These are phyloP conservation scores for Pulveroboletus ravenelii DNA, from an alignment of 768 basidiomycete genomes.

Conservation along the genomic window DNA sequence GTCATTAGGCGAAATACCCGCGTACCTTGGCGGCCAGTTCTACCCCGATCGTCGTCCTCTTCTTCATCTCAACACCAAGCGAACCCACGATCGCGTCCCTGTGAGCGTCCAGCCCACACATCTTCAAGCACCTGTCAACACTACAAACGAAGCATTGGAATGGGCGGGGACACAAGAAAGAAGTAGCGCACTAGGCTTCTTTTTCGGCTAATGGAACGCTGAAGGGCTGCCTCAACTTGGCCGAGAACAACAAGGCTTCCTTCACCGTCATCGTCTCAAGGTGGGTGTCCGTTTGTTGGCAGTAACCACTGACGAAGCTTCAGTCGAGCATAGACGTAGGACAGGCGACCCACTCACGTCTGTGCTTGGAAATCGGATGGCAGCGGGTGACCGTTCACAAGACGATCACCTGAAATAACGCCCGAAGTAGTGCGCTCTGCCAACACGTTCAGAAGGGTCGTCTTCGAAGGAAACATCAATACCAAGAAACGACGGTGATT, in stretches of 20 bases:
- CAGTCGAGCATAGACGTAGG: not conserved
- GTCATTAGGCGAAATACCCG: not conserved
- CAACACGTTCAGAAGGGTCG: conserved; percentile 47
- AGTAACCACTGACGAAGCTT: conserved; percentile 57
- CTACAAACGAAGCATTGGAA: conserved; percentile 22
- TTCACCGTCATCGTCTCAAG: conserved; percentile 69
- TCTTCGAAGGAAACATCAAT: conserved; percentile 24
- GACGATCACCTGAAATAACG: conserved; percentile 37
- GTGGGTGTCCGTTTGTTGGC: conserved; percentile 84
- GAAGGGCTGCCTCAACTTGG: conserved; percentile 70
- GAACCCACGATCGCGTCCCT: conserved; percentile 68
- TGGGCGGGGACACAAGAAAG: not conserved
- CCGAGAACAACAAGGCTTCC: conserved; percentile 38
- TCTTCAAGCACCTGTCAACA: conserved; percentile 52
- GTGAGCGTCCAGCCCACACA: conserved; percentile 60
- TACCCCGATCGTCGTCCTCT: conserved; percentile 82
- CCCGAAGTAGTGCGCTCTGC: conserved; percentile 37
- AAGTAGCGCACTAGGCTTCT: conserved; percentile 41
- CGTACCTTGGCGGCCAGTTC: conserved; percentile 73
- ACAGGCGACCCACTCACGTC: conserved; percentile 34
- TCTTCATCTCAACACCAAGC: conserved; percentile 66
- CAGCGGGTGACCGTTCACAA: conserved; percentile 43
- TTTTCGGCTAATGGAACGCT: conserved; percentile 41
- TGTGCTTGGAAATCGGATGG: conserved; percentile 52
- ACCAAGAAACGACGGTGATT: too few species aligned